Percentiles rank a stretch among this genome's conserved stretches.
Evolutionary conservation across 768 basidiomycete genomes (phyloP).

Genomic region (Amanita muscaria): DNA sequence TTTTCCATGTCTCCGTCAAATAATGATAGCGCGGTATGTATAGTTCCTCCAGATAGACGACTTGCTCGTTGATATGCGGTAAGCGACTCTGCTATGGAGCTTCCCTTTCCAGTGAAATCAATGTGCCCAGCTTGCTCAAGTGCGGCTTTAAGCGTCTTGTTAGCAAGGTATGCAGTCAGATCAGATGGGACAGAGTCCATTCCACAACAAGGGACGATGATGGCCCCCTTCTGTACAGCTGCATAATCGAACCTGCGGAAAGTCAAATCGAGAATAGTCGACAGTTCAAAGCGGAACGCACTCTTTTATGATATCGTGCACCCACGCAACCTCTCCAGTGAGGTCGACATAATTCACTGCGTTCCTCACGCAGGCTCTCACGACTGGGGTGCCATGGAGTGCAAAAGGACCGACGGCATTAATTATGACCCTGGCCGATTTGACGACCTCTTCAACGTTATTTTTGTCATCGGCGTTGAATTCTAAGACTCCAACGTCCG

Average conservation of each 20-base stretch:
- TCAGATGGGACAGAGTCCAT: constrained; percentile 78
- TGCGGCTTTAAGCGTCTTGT: constrained; percentile 51
- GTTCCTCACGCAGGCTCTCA: constrained; percentile 62
- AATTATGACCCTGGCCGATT: constrained; percentile 56
- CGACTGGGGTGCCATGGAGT: constrained; percentile 64
- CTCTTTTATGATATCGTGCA: constrained; percentile 52
- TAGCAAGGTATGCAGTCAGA: constrained; percentile 55
- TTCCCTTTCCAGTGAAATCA: constrained; percentile 38
- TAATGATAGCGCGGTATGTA: constrained; percentile 30
- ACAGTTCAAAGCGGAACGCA: constrained; percentile 24
- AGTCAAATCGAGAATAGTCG: constrained; percentile 5
- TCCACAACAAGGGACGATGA: constrained; percentile 75
- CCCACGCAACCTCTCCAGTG: constrained; percentile 65
- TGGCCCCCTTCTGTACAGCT: constrained; percentile 59
- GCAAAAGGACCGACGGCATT: constrained; percentile 74
- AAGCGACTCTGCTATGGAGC: constrained; percentile 8
- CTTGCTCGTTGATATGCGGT: constrained; percentile 42
- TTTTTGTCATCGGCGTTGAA: constrained; percentile 51
- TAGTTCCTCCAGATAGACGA: constrained; percentile 58
- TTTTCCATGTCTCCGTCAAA: constrained; percentile 34
- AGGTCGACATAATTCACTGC: constrained; percentile 84
- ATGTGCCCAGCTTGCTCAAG: neutral
- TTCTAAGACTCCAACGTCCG: constrained; percentile 35
- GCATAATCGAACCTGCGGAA: constrained; percentile 63
- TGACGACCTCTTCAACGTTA: constrained; percentile 51